Percentiles rank a stretch among this genome's conserved stretches.
phyloP scores from a whole-genome alignment of 148 eudicot species.

The Amaranthus cruentus region DNA sequence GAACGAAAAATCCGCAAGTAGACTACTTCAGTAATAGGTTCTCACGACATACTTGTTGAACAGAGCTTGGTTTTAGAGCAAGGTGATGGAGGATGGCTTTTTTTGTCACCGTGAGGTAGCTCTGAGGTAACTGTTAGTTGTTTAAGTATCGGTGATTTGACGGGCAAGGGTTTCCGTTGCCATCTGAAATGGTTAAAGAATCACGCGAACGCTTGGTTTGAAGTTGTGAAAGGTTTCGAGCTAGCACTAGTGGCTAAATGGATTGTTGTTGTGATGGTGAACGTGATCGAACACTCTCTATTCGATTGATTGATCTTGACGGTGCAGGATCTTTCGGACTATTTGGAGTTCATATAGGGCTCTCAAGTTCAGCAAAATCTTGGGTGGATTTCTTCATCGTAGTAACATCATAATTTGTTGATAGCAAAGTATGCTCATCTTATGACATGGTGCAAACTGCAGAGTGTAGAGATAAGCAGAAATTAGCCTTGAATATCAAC shows the following conservation, averaged over 20 bases:
- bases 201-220: background rate
- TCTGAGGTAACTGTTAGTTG: no score
- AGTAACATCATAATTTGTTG: constrained; percentile 3
- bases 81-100: background rate
- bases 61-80: background rate
- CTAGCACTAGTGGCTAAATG: no score
- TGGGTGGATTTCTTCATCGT: background rate
- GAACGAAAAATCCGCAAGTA: background rate
- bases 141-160: background rate
- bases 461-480: no score
- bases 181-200: background rate
- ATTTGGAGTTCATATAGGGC: constrained; percentile 8
- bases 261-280: no score
- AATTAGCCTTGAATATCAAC: no score
- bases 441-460: background rate
- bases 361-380: background rate
- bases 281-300: background rate
- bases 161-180: background rate
- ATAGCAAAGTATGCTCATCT: background rate
- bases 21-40: no score
- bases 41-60: no score
- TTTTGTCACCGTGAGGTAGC: background rate
- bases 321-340: background rate
- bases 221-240: no score
- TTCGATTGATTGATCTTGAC: background rate